Percentiles rank a stretch among this genome's conserved stretches.
Evolutionary conservation across 2,329 filamentous ascomycete species (phyloP).

Genomic region (Chaetomiaceae sp.): DNA sequence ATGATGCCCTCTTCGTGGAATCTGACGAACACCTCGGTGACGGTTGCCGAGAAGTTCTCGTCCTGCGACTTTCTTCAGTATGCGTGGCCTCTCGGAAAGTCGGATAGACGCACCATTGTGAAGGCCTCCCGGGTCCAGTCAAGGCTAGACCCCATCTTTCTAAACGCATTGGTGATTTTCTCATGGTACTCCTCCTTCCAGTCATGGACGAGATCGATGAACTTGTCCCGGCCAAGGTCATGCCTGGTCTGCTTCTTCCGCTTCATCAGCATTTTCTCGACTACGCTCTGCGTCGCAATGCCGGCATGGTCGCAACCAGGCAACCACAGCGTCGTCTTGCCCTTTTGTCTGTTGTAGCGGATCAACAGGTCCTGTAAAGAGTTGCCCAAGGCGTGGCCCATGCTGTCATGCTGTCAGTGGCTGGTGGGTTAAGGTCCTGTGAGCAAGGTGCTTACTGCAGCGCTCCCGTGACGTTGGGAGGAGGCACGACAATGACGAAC

Average conservation of each 20-base stretch:
- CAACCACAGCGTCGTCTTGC: slow-evolving; percentile 81
- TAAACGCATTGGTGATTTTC: slow-evolving; percentile 73
- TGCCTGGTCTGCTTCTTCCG: slow-evolving; percentile 82
- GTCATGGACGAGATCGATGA: slow-evolving; percentile 78
- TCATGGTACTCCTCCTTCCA: slow-evolving; percentile 95
- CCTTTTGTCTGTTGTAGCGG: slow-evolving; percentile 86
- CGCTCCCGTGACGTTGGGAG: slow-evolving; percentile 91
- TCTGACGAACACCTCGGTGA: slow-evolving; percentile 82
- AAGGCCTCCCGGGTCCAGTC: slow-evolving; percentile 95
- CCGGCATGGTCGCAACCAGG: slow-evolving; percentile 96
- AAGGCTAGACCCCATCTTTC: slow-evolving; percentile 84
- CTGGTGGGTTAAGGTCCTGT: no score
- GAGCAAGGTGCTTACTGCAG: slow-evolving; percentile 50
- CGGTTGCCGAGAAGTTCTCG: slow-evolving; percentile 73
- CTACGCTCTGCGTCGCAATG: slow-evolving; percentile 92
- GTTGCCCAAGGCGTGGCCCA: slow-evolving; percentile 79
- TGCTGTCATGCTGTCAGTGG: no score
- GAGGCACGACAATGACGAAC: slow-evolving; percentile 91
- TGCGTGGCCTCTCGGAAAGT: no score
- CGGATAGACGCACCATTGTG: slow-evolving; percentile 58
- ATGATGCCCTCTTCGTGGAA: slow-evolving; percentile 91
- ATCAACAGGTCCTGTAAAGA: slow-evolving; percentile 85
- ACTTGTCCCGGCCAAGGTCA: slow-evolving; percentile 78
- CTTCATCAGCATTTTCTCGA: slow-evolving; percentile 95
- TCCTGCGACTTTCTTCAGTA: no score